phyloP scores from a whole-genome alignment of 1,139 yeast genomes.

The Blastobotrys ciferrii region DNA sequence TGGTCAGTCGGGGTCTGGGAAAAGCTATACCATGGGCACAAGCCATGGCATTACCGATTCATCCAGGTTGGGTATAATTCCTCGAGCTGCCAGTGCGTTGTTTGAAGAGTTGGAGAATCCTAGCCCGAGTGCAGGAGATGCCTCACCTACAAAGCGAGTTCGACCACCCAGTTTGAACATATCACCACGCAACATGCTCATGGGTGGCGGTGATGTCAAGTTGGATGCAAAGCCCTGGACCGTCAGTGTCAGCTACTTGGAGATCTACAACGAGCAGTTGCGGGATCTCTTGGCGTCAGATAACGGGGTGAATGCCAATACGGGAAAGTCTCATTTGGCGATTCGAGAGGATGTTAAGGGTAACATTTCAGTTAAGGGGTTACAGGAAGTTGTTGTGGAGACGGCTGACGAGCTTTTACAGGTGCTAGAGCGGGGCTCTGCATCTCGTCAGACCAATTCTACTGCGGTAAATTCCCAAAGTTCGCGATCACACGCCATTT shows the following conservation, averaged over 20 bases:
- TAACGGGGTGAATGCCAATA: background rate
- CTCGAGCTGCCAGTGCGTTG: constrained; percentile 24
- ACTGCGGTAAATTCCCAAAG: constrained; percentile 32
- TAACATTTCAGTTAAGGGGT: constrained; percentile 26
- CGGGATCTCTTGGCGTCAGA: constrained; percentile 48
- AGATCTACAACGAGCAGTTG: constrained; percentile 69
- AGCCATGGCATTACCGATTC: constrained; percentile 18
- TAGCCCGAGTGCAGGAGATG: constrained; percentile 7
- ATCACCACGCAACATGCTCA: constrained; percentile 13
- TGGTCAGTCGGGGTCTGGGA: constrained; percentile 38
- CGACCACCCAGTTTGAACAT: constrained; percentile 16
- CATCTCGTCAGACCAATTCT: constrained; percentile 29
- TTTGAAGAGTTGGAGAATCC: constrained; percentile 19
- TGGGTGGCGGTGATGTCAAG: constrained; percentile 12
- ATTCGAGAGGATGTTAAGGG: constrained; percentile 30
- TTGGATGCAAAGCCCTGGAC: constrained; percentile 21
- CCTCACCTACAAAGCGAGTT: constrained; percentile 9
- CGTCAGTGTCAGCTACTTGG: constrained; percentile 42
- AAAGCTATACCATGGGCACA: constrained; percentile 37
- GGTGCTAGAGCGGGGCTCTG: constrained; percentile 27
- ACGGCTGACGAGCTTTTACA: constrained; percentile 22
- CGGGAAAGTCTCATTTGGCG: constrained; percentile 16
- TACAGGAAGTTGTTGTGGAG: constrained; percentile 26
- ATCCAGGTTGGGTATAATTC: constrained; percentile 24
- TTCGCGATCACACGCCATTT: constrained; percentile 33